Evolutionary conservation across 495 filamentous ascomycete species (phyloP), one percentile per base, ranked within the genome.

Genomic region (Penicillium robsamsonii): DNA sequence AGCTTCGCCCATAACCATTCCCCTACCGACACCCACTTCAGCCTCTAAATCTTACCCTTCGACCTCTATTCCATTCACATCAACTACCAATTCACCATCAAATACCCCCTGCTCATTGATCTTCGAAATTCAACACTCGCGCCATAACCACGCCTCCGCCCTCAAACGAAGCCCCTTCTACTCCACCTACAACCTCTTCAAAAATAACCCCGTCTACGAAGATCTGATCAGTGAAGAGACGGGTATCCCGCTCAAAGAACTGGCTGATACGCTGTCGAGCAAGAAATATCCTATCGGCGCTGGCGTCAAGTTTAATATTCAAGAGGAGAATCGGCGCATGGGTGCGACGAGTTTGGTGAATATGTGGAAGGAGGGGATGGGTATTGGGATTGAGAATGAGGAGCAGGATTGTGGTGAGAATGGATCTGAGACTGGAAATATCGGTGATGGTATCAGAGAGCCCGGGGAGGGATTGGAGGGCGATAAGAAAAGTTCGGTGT

Each of bases 121-220:
- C 11, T 71, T 71, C 61, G 55, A 42, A 2, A 64, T 77, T 22
- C 47, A 65, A 13, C 12, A 49, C 3, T 68, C 69, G 18, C 38
- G 44, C 7, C 65, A 70, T 33, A 68, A 73, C 48, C 68, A 75
- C 50, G 46, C 46, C 10, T 55, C 51, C 18, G 45, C 61, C 1
- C 46, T 71, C n/a, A 46, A 42, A 12, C 67, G 69, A 30, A 75
- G 72, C 55, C 70, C 70, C 7, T 77, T 65, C 54, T 56, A 70
- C 55, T 31, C 20, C 2, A 27, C 49, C 4, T 75, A 68, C 44
- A 31, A 51, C 1, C 52, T 65, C 30, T 56, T 60, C 11, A 52
- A 46, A 48, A 40, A 53, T 2, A 61, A 51, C 37, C 44, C 54
- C 2, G 53, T 66, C 18, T 64, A 61, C 33, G 45, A 54, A 15